Evolutionary conservation across 805 yeast species (phyloP).

Genomic region (Yarrowia yakushimensis): DNA sequence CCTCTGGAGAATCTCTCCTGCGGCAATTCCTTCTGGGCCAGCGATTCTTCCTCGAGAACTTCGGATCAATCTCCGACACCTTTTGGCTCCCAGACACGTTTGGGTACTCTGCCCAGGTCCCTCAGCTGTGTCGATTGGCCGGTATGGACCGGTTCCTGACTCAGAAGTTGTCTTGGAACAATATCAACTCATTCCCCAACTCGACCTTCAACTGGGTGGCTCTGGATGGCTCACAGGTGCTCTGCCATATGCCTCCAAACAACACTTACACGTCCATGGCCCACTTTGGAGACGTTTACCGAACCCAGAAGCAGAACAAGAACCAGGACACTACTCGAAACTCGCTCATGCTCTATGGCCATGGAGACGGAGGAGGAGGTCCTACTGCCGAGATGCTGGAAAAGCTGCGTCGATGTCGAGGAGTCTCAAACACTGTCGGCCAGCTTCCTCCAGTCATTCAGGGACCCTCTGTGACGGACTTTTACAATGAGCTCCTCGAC

Average conservation of each 20-base stretch:
- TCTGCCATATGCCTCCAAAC: slow-evolving; percentile 97
- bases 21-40: slow-evolving; percentile 92
- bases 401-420: slow-evolving; percentile 86
- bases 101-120: slow-evolving; percentile 93
- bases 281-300: slow-evolving; percentile 84
- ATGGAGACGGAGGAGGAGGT: slow-evolving; percentile 99
- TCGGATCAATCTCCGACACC: slow-evolving; percentile 68
- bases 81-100: slow-evolving; percentile 98
- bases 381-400: slow-evolving; percentile 93
- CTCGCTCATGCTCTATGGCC: slow-evolving; percentile 79
- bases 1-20: slow-evolving; percentile 86
- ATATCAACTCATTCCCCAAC: slow-evolving; percentile 85
- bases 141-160: slow-evolving; percentile 84
- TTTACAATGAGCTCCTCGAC: slow-evolving; percentile 62
- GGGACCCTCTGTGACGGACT: slow-evolving; percentile 76
- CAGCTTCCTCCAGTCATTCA: slow-evolving; percentile 75
- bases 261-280: slow-evolving; percentile 94
- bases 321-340: slow-evolving; percentile 76
- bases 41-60: slow-evolving; percentile 72
- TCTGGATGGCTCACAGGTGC: slow-evolving; percentile 85
- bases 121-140: slow-evolving; percentile 85
- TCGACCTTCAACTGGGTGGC: slow-evolving; percentile 95
- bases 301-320: slow-evolving; percentile 78
- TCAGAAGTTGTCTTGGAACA: slow-evolving; percentile 95
- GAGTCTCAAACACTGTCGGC: slow-evolving; percentile 76